These are phyloP conservation scores for Linnemannia elongata DNA, from an alignment of 192 early-diverging fungal genomes.

Conservation along the genomic window DNA sequence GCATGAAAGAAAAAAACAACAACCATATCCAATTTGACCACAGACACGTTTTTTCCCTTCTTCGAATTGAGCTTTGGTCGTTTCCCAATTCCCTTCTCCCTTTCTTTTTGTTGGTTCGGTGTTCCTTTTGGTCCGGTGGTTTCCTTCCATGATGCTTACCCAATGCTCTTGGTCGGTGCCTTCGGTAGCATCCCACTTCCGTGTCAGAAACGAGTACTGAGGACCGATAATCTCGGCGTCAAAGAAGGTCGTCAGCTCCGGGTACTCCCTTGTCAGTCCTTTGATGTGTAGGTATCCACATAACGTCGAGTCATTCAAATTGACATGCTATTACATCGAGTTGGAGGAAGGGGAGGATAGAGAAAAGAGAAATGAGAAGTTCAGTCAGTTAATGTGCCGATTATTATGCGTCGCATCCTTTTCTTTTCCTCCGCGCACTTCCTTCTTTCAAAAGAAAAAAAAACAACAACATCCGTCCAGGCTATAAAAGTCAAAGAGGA, in stretches of 20 bases:
- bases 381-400: neutral
- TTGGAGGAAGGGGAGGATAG: neutral
- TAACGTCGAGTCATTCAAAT: constrained; percentile 76
- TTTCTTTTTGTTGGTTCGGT: no score
- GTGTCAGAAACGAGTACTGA: constrained; percentile 80
- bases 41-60: neutral
- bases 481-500: neutral
- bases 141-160: constrained; percentile 60
- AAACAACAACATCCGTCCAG: neutral
- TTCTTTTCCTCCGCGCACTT: neutral
- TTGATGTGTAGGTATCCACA: constrained; percentile 88
- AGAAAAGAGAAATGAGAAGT: neutral
- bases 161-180: constrained; percentile 80
- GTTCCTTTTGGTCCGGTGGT: no score
- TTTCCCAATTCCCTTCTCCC: no score
- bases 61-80: neutral
- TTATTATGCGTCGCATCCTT: neutral
- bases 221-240: constrained; percentile 88
- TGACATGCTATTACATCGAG: constrained; percentile 66
- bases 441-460: neutral
- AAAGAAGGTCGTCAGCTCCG: constrained; percentile 90
- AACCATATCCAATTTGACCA: neutral
- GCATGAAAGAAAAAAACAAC: neutral
- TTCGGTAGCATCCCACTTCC: constrained; percentile 86
- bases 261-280: constrained; percentile 82